Evolutionary conservation across 148 eudicot species (phyloP).

Genomic region (Tetragonia tetragonoides): DNA sequence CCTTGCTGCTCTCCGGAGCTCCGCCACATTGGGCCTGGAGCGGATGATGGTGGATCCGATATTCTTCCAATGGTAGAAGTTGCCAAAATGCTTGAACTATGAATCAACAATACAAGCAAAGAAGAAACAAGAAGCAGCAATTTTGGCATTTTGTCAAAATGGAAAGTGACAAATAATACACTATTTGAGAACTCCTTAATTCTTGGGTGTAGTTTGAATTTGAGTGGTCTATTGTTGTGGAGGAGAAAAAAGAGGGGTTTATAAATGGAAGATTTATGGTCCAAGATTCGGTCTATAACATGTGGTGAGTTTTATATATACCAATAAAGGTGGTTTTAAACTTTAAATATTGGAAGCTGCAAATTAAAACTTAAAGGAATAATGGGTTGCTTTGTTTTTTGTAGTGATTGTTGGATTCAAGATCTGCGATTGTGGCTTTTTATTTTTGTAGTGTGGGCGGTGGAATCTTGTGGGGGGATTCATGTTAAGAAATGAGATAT

Average conservation of each 20-base stretch:
- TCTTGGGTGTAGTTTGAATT: slow-evolving; percentile 6
- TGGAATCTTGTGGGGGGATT: not conserved
- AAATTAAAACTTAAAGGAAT: slow-evolving; percentile 11
- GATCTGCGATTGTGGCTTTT: slow-evolving; percentile 1
- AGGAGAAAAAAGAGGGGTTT: not conserved
- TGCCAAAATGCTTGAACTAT: slow-evolving; percentile 14
- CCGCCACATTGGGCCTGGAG: slow-evolving; percentile 16
- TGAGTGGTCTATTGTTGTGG: not conserved
- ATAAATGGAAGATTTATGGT: slow-evolving; percentile 7
- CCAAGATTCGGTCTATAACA: slow-evolving; percentile 13
- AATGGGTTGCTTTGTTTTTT: slow-evolving; percentile 1
- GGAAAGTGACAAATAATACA: not conserved
- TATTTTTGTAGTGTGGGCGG: not conserved
- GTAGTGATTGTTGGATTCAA: slow-evolving; percentile 10
- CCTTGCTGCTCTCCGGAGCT: not conserved
- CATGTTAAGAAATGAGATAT: not conserved
- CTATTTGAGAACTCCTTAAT: not conserved
- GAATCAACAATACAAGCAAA: slow-evolving; percentile 9
- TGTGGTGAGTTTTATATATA: slow-evolving; percentile 1
- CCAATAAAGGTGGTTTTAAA: not conserved
- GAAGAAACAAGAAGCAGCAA: slow-evolving; percentile 9
- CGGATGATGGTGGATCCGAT: not conserved
- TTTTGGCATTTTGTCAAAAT: slow-evolving; percentile 8
- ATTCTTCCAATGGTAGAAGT: slow-evolving; percentile 4
- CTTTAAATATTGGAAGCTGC: slow-evolving; percentile 4